phyloP scores from a whole-genome alignment of 2,329 filamentous ascomycete species.

The Colletotrichum cereale region DNA sequence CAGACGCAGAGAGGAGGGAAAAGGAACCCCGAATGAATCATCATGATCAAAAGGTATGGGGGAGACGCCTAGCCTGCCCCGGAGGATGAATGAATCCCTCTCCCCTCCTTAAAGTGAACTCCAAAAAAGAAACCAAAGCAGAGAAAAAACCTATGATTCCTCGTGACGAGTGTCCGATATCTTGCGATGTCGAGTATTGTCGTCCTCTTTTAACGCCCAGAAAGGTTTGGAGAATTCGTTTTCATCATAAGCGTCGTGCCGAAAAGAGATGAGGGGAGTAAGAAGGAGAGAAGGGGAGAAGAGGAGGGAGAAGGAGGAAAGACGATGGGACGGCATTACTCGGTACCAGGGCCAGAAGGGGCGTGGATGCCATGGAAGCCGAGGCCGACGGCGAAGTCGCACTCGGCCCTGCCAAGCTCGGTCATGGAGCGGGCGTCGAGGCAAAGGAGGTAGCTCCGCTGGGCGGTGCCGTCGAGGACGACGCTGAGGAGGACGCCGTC shows the following conservation, averaged over 20 bases:
- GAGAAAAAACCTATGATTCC: background rate
- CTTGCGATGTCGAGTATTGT: background rate
- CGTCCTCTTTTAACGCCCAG: background rate
- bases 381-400: constrained; percentile 69
- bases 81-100: background rate
- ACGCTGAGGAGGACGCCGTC: constrained; percentile 73
- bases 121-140: background rate
- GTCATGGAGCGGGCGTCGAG: constrained; percentile 72
- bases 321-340: background rate
- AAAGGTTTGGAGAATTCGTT: background rate
- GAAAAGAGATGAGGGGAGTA: background rate
- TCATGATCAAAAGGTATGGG: background rate
- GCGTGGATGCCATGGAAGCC: constrained; percentile 74
- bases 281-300: background rate
- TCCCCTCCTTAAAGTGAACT: background rate
- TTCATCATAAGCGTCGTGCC: background rate
- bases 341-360: constrained; percentile 22
- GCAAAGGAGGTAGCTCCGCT: constrained; percentile 74
- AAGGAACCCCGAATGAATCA: background rate
- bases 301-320: background rate
- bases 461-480: constrained; percentile 71
- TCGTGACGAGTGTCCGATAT: background rate
- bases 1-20: background rate
- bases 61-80: background rate
- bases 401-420: constrained; percentile 74